Percentiles rank a stretch among this genome's conserved stretches.
Evolutionary conservation across 2,329 filamentous ascomycete species (phyloP).

Genomic region (Cordyceps pruinosa): DNA sequence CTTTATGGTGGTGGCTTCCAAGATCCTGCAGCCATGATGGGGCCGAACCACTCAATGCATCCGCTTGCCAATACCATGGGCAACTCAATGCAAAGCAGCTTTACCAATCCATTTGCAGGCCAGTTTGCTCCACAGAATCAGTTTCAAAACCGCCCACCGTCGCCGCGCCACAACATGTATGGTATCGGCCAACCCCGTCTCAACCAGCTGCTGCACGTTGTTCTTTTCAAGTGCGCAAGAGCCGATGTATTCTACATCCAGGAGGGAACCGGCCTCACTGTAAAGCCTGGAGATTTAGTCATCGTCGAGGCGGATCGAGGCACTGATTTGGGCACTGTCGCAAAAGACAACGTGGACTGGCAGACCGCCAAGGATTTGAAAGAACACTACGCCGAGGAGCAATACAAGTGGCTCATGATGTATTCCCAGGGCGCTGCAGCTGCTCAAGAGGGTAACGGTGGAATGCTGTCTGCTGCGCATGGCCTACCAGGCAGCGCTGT

Average conservation of each 20-base stretch:
- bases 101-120: slow-evolving; percentile 36
- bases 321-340: slow-evolving; percentile 89
- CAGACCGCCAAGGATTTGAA: slow-evolving; percentile 82
- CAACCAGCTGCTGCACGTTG: slow-evolving; percentile 74
- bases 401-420: slow-evolving; percentile 99
- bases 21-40: slow-evolving; percentile 30
- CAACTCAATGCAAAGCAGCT: slow-evolving; percentile 23
- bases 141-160: slow-evolving; percentile 46
- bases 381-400: slow-evolving; percentile 86
- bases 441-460: slow-evolving; percentile 53
- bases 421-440: slow-evolving; percentile 75
- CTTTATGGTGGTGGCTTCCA: slow-evolving; percentile 35
- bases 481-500: slow-evolving; percentile 63
- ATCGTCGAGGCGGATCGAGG: slow-evolving; percentile 97
- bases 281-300: slow-evolving; percentile 87
- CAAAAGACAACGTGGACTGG: slow-evolving; percentile 80
- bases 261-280: slow-evolving; percentile 84
- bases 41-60: background rate
- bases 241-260: slow-evolving; percentile 97
- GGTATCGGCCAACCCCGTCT: slow-evolving; percentile 53
- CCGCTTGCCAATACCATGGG: slow-evolving; percentile 6
- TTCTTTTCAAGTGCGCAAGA: slow-evolving; percentile 92
- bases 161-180: slow-evolving; percentile 57
- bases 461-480: slow-evolving; percentile 57
- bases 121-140: slow-evolving; percentile 39